phyloP scores from a whole-genome alignment of 163 green algal species.

The Scenedesmus sp. region DNA sequence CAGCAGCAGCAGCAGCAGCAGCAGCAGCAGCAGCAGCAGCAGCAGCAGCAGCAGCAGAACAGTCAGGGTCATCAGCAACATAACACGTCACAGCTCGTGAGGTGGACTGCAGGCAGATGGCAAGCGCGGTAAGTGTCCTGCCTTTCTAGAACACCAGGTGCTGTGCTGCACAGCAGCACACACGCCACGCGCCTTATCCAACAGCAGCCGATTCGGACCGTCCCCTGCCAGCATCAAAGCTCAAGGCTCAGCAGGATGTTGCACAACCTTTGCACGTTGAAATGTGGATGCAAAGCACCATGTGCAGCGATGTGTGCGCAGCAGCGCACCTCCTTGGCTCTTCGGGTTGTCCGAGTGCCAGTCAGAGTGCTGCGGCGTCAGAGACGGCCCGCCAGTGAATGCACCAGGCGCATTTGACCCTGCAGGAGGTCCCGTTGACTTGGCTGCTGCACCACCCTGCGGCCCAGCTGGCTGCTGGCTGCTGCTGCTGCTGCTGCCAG shows the following conservation, averaged over 20 bases:
- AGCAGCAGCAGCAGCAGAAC: neutral
- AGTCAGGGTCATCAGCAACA: neutral
- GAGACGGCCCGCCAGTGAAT: constrained; percentile 24
- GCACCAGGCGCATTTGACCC: neutral
- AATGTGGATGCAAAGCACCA: neutral
- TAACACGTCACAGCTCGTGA: no score
- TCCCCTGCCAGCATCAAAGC: no score
- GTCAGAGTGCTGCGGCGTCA: constrained; percentile 20
- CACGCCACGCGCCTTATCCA: no score
- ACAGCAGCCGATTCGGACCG: no score
- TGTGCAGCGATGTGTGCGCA: neutral
- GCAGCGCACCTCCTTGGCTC: neutral
- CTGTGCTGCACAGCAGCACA: no score
- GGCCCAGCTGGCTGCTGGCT: neutral
- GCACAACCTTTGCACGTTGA: no score
- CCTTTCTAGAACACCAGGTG: no score
- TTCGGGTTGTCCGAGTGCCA: constrained; percentile 35
- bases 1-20: no score
- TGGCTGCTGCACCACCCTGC: neutral
- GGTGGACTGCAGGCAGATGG: no score
- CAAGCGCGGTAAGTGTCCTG: no score
- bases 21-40: no score
- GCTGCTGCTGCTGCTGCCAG: neutral
- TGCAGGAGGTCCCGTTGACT: neutral
- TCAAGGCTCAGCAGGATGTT: no score